Conservation (phyloP, 768 basidiomycete species). For the Calocybe indica region DNA sequence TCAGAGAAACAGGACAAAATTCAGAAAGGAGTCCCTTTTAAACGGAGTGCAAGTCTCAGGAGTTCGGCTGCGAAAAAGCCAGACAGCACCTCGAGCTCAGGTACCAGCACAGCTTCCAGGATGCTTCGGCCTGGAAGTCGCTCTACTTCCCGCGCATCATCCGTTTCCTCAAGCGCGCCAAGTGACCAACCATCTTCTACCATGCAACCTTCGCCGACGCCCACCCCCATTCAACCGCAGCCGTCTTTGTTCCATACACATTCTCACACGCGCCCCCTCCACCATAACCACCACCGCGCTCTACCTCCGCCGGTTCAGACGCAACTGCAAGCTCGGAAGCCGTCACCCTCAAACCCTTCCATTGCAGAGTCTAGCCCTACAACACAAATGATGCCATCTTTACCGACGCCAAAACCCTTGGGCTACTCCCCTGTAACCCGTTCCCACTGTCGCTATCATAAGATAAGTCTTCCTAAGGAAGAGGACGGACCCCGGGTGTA, state of each 20-base stretch:
- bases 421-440: conserved; percentile 52
- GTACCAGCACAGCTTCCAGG: conserved; percentile 30
- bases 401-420: conserved; percentile 7
- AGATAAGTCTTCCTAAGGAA: conserved; percentile 54
- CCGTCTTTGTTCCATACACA: background rate
- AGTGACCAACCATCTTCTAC: conserved; percentile 19
- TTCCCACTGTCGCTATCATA: conserved; percentile 66
- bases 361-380: conserved; percentile 8
- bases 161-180: conserved; percentile 34
- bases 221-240: too few relatives aligned
- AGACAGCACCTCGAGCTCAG: conserved; percentile 23
- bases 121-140: conserved; percentile 22
- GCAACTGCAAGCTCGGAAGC: conserved; percentile 16
- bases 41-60: conserved; percentile 8
- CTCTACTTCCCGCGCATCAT: conserved; percentile 40
- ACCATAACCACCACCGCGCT: conserved; percentile 11
- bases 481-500: conserved; percentile 46
- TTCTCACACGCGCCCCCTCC: conserved; percentile 13
- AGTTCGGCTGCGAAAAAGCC: conserved; percentile 2
- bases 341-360: conserved; percentile 16
- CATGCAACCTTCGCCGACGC: conserved; percentile 1
- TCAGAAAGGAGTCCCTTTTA: background rate
- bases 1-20: background rate
- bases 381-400: conserved; percentile 8
- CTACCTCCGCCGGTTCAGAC: conserved; percentile 32